Conservation (phyloP, 225 moss, liverwort and hornwort genomes). For the Bryum argenteum region DNA sequence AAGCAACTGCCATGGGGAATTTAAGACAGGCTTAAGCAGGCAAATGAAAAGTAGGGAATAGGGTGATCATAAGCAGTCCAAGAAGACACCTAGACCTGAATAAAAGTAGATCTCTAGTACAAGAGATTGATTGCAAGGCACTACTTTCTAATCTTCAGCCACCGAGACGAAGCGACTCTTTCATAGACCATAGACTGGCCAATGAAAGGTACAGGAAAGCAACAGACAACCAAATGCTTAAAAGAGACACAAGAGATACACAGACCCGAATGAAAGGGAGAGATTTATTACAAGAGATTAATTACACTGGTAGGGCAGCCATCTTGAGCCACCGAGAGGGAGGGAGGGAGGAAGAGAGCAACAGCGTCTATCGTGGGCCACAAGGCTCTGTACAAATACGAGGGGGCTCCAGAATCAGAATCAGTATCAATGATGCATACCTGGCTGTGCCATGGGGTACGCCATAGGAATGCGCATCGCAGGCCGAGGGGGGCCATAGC, state of each 20-base stretch:
- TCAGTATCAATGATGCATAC: constrained; percentile 61
- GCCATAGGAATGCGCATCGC: constrained; percentile 63
- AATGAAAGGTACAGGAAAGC: too few relatives aligned
- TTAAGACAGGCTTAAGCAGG: too few relatives aligned
- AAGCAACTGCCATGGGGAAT: too few relatives aligned
- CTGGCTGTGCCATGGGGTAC: constrained; percentile 51
- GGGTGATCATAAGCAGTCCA: too few relatives aligned
- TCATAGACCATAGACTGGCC: too few relatives aligned
- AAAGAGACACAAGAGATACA: not conserved
- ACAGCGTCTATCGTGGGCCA: constrained; percentile 42
- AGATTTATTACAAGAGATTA: constrained; percentile 10
- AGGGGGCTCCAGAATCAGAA: constrained; percentile 36
- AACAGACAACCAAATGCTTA: not conserved
- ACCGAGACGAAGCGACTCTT: too few relatives aligned
- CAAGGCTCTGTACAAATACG: constrained; percentile 63
- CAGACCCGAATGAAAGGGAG: constrained; percentile 13
- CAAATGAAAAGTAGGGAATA: too few relatives aligned
- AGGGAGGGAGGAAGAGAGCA: constrained; percentile 13
- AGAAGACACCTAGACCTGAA: too few relatives aligned
- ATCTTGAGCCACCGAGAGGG: constrained; percentile 18
- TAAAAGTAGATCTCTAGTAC: too few relatives aligned
- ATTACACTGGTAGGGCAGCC: constrained; percentile 21
- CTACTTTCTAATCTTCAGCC: too few relatives aligned
- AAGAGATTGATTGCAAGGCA: too few relatives aligned
- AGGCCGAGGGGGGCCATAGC: constrained; percentile 76